Evolutionary conservation across 2,329 filamentous ascomycete genomes (phyloP).

Genomic region (Fusarium compactum): DNA sequence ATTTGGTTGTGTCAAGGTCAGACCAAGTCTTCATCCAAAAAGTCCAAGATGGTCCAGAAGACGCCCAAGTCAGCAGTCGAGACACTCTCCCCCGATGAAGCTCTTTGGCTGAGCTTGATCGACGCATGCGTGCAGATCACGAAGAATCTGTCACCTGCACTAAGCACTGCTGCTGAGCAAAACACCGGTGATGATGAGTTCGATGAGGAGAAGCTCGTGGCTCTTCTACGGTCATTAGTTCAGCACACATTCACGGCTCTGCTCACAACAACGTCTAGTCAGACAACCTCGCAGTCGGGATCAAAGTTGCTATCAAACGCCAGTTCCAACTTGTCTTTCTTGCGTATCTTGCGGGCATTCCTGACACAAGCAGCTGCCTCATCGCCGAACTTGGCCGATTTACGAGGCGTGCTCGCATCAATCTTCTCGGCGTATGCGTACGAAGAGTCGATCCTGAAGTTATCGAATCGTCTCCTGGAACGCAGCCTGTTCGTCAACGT

Average conservation of each 20-base stretch:
- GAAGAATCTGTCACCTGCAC: conserved; percentile 69
- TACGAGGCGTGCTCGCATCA: conserved; percentile 85
- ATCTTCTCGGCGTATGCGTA: conserved; percentile 97
- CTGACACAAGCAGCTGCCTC: conserved; percentile 82
- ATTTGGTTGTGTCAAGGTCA: conserved; percentile 96
- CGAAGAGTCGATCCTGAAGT: conserved; percentile 86
- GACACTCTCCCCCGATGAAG: conserved; percentile 65
- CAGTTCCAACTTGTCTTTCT: conserved; percentile 78
- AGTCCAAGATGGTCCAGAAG: conserved; percentile 61
- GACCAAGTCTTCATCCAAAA: conserved; percentile 68
- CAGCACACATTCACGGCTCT: conserved; percentile 93
- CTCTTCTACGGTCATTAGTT: conserved; percentile 80
- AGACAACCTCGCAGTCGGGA: conserved; percentile 50
- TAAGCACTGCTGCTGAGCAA: conserved; percentile 54
- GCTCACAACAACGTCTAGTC: conserved; percentile 77
- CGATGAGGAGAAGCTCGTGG: conserved; percentile 72
- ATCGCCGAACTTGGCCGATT: conserved; percentile 87
- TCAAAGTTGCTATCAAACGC: conserved; percentile 54
- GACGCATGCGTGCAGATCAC: conserved; percentile 73
- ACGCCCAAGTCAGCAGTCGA: conserved; percentile 60
- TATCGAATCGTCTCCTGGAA: conserved; percentile 89
- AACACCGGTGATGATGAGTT: conserved; percentile 50
- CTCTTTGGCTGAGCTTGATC: conserved; percentile 71
- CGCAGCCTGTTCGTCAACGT: conserved; percentile 90
- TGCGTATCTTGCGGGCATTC: conserved; percentile 90